Evolutionary conservation across 116 monocot species (phyloP), one percentile per base, ranked within the genome.

Genomic region (Papilionanthe hybrid): DNA sequence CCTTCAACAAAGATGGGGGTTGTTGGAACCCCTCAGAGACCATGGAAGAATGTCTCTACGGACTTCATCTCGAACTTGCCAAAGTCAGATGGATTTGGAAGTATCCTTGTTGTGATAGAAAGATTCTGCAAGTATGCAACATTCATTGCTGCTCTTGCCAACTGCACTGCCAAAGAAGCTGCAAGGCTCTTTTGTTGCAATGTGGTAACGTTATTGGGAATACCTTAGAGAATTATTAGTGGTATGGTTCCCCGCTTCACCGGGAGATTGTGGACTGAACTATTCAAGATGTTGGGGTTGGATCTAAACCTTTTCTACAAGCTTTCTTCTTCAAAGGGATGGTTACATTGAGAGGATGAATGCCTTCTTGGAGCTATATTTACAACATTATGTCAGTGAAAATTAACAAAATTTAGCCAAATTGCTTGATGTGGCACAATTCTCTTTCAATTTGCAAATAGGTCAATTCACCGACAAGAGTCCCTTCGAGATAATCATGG

Each of bases 331-430:
- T 18, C 7, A 75, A 20, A 75, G 42, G 13, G 44, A 75, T 42
- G 19, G 75, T 4, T 1, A 47, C 4, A 45, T 0, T 3, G 18
- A 75, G 1, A 44, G 75, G 75, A 23, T 72, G 44, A 75, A 45
- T 44, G 43, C 45, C 10, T 17, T 75, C 19, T 47, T 75, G 18
- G 45, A n/a, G 18, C 6, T 18, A 12, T n/a, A 75, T 18, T 45
- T 75, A n/a, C 1, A 4, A 8, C 45, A 75, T 42, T 75, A 15
- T 75, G 12, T 75, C 15, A 75, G 44, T 75, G 75, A 44, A 5
- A 75, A 75, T 45, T 42, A 75, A 9, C 17, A 75, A n/a, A 42
- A 75, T 75, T 75, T 4, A 20, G 75, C 75, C 5, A 75, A 75
- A 8, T 22, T 11, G 7, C 6, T 75, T 1, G 15, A 75, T 22